phyloP scores from a whole-genome alignment of 2,329 filamentous ascomycete species.

The Aplosporella prunicola region DNA sequence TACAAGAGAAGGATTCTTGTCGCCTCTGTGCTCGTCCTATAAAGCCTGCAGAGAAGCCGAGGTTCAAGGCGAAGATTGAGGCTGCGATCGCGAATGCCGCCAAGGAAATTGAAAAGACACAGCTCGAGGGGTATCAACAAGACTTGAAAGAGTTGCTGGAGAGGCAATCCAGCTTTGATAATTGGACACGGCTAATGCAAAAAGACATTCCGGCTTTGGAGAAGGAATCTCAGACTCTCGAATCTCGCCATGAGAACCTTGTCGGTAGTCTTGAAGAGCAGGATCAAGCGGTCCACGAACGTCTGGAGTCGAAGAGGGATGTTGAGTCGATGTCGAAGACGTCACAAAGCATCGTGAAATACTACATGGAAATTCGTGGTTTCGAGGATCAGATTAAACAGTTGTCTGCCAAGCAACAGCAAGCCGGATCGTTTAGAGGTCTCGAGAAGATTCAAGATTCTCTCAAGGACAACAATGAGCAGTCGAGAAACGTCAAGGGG shows the following conservation, averaged over 20 bases:
- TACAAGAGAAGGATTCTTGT: conserved; percentile 63
- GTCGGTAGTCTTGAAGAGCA: conserved; percentile 46
- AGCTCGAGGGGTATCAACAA: conserved; percentile 50
- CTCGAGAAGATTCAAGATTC: conserved; percentile 78
- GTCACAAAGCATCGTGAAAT: conserved; percentile 64
- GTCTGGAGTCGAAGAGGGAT: conserved; percentile 57
- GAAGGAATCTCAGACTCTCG: conserved; percentile 50
- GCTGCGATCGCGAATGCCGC: conserved; percentile 40
- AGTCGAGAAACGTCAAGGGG: conserved; percentile 54
- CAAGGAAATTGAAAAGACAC: conserved; percentile 51
- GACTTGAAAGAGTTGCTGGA: conserved; percentile 51
- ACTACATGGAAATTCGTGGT: conserved; percentile 60
- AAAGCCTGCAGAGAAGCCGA: conserved; percentile 49
- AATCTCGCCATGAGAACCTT: conserved; percentile 28
- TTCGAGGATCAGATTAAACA: conserved; percentile 66
- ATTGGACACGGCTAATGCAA: conserved; percentile 56
- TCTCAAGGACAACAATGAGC: conserved; percentile 56
- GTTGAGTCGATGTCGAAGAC: conserved; percentile 68
- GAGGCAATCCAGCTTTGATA: conserved; percentile 55
- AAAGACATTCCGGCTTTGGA: conserved; percentile 61
- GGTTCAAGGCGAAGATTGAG: conserved; percentile 57
- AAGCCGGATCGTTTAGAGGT: conserved; percentile 54
- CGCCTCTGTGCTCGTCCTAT: conserved; percentile 67
- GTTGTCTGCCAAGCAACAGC: conserved; percentile 65
- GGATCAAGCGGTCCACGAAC: conserved; percentile 55